Evolutionary conservation across 495 filamentous ascomycete genomes (phyloP).

Genomic region (Eremomyces bilateralis): DNA sequence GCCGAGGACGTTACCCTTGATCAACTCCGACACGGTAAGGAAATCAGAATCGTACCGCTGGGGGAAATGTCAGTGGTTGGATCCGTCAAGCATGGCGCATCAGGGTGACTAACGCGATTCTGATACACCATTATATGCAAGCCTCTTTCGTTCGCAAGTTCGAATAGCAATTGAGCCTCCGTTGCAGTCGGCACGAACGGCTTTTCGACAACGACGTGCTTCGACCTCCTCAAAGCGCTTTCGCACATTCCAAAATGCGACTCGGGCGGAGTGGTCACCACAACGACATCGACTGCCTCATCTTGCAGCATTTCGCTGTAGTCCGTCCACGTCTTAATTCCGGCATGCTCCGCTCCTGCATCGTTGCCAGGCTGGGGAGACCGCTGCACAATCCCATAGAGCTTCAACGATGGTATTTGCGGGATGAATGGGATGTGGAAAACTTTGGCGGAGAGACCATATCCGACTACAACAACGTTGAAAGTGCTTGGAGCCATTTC

Average conservation of each 20-base stretch:
- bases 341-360: conserved; percentile 44
- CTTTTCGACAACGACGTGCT: conserved; percentile 68
- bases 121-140: conserved; percentile 63
- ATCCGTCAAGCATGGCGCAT: too few relatives aligned
- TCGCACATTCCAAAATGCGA: conserved; percentile 46
- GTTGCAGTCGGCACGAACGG: conserved; percentile 55
- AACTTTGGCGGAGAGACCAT: conserved; percentile 64
- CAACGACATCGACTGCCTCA: conserved; percentile 41
- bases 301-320: conserved; percentile 43
- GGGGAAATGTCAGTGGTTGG: too few relatives aligned
- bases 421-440: conserved; percentile 81
- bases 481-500: too few relatives aligned
- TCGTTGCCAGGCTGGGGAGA: conserved; percentile 39
- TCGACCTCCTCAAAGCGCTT: conserved; percentile 48
- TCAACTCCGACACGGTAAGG: conserved; percentile 43
- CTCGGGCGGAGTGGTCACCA: conserved; percentile 55
- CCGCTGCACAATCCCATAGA: conserved; percentile 67
- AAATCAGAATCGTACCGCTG: conserved; percentile 73
- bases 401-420: conserved; percentile 36
- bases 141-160: conserved; percentile 36
- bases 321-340: conserved; percentile 38
- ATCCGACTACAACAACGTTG: conserved; percentile 41
- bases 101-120: too few relatives aligned
- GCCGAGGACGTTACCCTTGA: conserved; percentile 35
- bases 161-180: conserved; percentile 50